Evolutionary conservation across 2,329 filamentous ascomycete species (phyloP).

Genomic region (Beauveria scarabaeidicola): DNA sequence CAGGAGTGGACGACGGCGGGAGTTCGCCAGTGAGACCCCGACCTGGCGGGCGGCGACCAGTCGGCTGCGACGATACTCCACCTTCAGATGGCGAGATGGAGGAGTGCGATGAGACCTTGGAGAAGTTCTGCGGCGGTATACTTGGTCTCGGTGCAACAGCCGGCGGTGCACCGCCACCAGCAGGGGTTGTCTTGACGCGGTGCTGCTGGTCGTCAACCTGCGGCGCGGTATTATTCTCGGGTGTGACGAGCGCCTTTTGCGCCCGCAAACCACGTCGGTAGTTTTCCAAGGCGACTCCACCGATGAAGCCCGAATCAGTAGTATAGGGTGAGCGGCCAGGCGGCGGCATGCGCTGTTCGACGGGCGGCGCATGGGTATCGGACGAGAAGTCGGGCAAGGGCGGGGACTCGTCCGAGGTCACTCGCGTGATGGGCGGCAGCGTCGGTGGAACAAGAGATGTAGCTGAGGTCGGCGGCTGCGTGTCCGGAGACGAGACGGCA

Average conservation of each 20-base stretch:
- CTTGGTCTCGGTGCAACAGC: background rate
- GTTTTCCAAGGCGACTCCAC: constrained; percentile 45
- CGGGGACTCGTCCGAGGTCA: constrained; percentile 33
- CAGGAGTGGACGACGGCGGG: background rate
- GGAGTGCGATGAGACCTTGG: background rate
- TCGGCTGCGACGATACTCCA: background rate
- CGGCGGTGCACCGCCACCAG: background rate
- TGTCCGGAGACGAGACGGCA: constrained; percentile 26
- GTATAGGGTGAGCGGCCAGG: constrained; percentile 27
- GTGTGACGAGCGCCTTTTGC: constrained; percentile 15
- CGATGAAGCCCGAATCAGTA: constrained; percentile 41
- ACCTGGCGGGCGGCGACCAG: constrained; percentile 3
- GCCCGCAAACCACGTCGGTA: constrained; percentile 33
- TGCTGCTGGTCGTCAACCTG: constrained; percentile 9
- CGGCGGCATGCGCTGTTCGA: constrained; percentile 20
- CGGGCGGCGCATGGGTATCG: constrained; percentile 6
- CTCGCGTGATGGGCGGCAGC: constrained; percentile 42
- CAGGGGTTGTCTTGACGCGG: background rate
- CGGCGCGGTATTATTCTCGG: constrained; percentile 9
- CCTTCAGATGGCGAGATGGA: constrained; percentile 4
- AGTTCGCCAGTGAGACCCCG: background rate
- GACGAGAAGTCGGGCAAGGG: constrained; percentile 16
- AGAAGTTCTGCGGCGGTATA: background rate
- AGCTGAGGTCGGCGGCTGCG: constrained; percentile 25
- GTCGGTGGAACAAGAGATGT: constrained; percentile 36